Percentiles rank a stretch among this genome's conserved stretches.
phyloP scores from a whole-genome alignment of 169 alveolate species.

The Plasmodium coatneyi region DNA sequence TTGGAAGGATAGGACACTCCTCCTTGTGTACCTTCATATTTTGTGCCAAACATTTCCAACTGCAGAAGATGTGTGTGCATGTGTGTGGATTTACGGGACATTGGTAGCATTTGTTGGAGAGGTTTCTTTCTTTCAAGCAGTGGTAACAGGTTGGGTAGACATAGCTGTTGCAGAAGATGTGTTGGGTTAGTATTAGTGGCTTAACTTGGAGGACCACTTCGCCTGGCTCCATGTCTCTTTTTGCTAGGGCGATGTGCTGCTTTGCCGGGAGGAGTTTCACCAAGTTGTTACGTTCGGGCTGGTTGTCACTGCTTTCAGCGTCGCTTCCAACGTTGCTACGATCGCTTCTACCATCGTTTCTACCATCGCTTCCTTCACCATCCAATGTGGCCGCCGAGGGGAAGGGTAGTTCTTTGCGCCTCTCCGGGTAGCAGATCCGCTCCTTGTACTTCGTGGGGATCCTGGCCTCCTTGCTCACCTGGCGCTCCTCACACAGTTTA shows the following conservation, averaged over 20 bases:
- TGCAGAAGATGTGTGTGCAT: slow-evolving; percentile 89
- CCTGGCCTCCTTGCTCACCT: background rate
- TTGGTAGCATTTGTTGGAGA: slow-evolving; percentile 77
- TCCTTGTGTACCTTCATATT: slow-evolving; percentile 87
- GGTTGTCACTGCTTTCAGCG: background rate
- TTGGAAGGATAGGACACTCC: slow-evolving; percentile 87
- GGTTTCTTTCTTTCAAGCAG: slow-evolving; percentile 86
- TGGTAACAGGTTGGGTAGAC: slow-evolving; percentile 87
- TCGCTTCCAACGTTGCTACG: background rate
- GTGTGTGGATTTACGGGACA: slow-evolving; percentile 91
- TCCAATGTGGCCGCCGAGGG: background rate
- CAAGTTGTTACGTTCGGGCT: too few species aligned
- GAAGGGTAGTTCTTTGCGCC: background rate
- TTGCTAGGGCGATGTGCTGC: slow-evolving; percentile 16
- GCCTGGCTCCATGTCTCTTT: slow-evolving; percentile 38
- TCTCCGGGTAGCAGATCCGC: slow-evolving; percentile 12
- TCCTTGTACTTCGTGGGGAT: slow-evolving; percentile 45
- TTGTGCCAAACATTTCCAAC: slow-evolving; percentile 88
- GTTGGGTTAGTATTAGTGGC: slow-evolving; percentile 38
- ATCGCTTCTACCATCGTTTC: background rate
- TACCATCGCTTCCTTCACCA: background rate
- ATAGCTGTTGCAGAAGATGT: slow-evolving; percentile 10
- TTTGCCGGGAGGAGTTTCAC: too few species aligned
- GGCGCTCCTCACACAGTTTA: slow-evolving; percentile 38
- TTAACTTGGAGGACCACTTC: slow-evolving; percentile 33